A percentile compares a stretch with the other conserved stretches of the same genome.
Conservation (phyloP, 345 rosid species). For the Syzygium aqueum region DNA sequence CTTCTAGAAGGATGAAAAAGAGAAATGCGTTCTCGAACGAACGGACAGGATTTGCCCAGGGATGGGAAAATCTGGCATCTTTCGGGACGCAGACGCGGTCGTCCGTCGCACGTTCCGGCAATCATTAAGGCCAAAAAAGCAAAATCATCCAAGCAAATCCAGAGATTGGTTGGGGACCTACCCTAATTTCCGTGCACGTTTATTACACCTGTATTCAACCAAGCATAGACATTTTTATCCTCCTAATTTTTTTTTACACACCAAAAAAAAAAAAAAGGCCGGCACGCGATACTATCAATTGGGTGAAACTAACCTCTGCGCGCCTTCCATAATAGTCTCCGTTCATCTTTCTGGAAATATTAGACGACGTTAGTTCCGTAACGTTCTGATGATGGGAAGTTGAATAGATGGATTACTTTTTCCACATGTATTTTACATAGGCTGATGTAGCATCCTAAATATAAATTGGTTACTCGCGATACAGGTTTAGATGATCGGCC, state of each 20-base stretch:
- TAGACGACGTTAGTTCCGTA: background rate
- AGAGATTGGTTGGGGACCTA: background rate
- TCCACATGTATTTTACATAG: background rate
- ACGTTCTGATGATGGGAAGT: background rate
- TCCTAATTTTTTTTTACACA: background rate
- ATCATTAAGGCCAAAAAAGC: background rate
- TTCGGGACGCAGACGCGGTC: background rate
- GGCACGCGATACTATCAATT: background rate
- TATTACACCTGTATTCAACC: background rate
- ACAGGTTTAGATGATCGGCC: background rate
- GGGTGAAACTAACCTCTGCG: background rate
- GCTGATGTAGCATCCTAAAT: background rate
- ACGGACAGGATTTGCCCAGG: background rate
- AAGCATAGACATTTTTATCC: too few relatives aligned
- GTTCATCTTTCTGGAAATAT: background rate
- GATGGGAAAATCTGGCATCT: background rate
- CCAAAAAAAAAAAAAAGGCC: background rate
- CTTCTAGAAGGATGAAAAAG: background rate
- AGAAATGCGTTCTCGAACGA: background rate
- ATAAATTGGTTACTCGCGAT: background rate
- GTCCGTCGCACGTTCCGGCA: background rate
- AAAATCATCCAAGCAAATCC: too few relatives aligned
- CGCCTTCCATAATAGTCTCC: background rate
- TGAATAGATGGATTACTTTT: background rate
- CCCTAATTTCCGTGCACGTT: background rate